These are phyloP conservation scores for Diaporthe australafricana DNA, from an alignment of 2,329 filamentous ascomycete genomes.

Conservation along the genomic window DNA sequence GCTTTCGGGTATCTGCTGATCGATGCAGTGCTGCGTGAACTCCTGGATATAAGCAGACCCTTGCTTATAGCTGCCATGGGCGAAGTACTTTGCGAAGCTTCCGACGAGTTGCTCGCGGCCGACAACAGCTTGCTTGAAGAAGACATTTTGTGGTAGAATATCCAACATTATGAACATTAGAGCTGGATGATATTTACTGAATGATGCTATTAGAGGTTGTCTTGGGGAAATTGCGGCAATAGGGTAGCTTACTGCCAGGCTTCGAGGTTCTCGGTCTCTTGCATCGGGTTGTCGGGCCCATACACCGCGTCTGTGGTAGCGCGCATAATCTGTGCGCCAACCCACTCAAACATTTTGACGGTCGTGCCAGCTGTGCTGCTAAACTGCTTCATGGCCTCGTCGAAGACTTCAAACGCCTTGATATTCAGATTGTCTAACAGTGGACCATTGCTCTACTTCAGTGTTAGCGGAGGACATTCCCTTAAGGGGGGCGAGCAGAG, in stretches of 20 bases:
- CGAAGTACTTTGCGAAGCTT: slow-evolving; percentile 31
- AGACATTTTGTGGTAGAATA: slow-evolving; percentile 36
- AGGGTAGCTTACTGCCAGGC: slow-evolving; percentile 31
- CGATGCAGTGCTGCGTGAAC: slow-evolving; percentile 32
- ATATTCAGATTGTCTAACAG: slow-evolving; percentile 31
- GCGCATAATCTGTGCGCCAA: slow-evolving; percentile 32
- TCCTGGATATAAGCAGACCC: slow-evolving; percentile 34
- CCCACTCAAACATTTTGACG: slow-evolving; percentile 34
- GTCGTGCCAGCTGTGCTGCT: neutral
- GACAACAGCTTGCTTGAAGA: slow-evolving; percentile 17
- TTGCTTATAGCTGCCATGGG: slow-evolving; percentile 31
- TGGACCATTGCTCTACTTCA: neutral
- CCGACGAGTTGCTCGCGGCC: neutral
- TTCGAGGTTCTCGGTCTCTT: slow-evolving; percentile 26
- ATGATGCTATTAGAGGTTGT: neutral
- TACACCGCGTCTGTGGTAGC: slow-evolving; percentile 40
- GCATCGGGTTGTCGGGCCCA: slow-evolving; percentile 38
- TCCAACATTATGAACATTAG: slow-evolving; percentile 39
- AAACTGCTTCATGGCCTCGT: slow-evolving; percentile 12
- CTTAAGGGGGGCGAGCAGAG: too few relatives aligned
- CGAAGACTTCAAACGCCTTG: slow-evolving; percentile 20
- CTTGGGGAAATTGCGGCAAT: too few relatives aligned
- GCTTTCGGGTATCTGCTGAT: slow-evolving; percentile 3
- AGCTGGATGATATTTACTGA: slow-evolving; percentile 36
- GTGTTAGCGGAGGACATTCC: too few relatives aligned